Evolutionary conservation across 805 yeast genomes (phyloP).

Genomic region (Candida germanica): DNA sequence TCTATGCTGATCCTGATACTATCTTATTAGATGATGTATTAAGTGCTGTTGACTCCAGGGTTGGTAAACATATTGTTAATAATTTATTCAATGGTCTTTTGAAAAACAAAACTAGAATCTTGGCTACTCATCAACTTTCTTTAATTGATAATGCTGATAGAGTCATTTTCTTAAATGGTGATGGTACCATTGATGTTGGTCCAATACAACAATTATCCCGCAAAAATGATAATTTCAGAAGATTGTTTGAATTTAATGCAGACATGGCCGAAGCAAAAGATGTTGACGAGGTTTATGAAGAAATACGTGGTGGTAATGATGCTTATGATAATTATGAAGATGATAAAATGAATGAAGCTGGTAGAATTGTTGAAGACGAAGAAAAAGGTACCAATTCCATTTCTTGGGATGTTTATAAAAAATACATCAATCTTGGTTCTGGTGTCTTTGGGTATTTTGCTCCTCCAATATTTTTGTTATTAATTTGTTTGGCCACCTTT

Average conservation of each 20-base stretch:
- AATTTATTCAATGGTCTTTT: constrained; percentile 33
- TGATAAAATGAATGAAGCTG: constrained; percentile 14
- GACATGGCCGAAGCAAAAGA: constrained; percentile 13
- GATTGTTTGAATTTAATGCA: constrained; percentile 47
- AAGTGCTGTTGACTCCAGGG: constrained; percentile 43
- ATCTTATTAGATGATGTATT: constrained; percentile 43
- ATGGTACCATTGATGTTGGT: constrained; percentile 41
- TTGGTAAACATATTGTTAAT: constrained; percentile 39
- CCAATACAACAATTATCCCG: constrained; percentile 25
- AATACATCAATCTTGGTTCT: constrained; percentile 34
- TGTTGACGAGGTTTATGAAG: constrained; percentile 2
- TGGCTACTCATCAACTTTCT: constrained; percentile 45
- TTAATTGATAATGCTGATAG: constrained; percentile 37
- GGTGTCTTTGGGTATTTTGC: constrained; percentile 36
- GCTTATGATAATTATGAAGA: constrained; percentile 2
- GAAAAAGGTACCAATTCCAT: constrained; percentile 38
- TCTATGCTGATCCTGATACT: constrained; percentile 30
- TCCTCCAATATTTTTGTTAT: constrained; percentile 30
- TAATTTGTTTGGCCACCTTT: constrained; percentile 35
- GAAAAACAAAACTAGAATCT: constrained; percentile 30
- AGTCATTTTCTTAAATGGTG: constrained; percentile 38
- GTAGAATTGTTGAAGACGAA: constrained; percentile 35
- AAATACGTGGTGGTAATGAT: constrained; percentile 3
- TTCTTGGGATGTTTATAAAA: constrained; percentile 36
- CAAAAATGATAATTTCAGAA: constrained; percentile 45